Evolutionary conservation across 2,329 filamentous ascomycete species (phyloP), one percentile per base, ranked within the genome.

Genomic region (Colletotrichum camelliae): DNA sequence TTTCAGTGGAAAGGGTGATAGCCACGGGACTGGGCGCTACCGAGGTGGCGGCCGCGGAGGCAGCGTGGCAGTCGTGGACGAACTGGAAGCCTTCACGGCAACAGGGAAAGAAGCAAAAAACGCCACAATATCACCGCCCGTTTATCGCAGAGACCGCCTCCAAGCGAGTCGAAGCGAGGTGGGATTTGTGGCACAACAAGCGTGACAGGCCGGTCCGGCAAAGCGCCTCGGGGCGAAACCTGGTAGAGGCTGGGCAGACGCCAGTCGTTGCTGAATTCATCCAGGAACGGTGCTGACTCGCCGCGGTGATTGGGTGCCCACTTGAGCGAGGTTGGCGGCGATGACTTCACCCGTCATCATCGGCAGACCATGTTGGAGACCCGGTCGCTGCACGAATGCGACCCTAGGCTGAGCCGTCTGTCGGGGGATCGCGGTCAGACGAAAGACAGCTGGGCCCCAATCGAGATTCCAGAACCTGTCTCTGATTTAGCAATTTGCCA

Each of bases 331-430:
- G 24, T 24, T 48, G 69, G 67, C 58, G n/a, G 73, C 68, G 73
- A 77, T 77, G 75, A 77, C 75, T 70, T 77, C 75, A 77, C 75
- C 31, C 37, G 29, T 76, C 75, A 77, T 77, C 75, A 77, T 77
- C 73, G 48, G 52, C 37, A 69, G 69, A 35, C 57, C 73, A 74
- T 35, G n/a, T 64, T 65, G 62, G 33, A 57, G 7, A 73, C 52
- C 62, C 33, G 21, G 69, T 27, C 39, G 62, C 62, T 35, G 33
- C 48, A 48, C 39, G 33, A 58, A 64, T 73, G 70, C 62, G 29
- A 68, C 62, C 61, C n/a, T 68, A 37, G 52, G 27, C 33, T 64
- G 35, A 43, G 61, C 61, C 35, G 57, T 62, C 33, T 21, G 31
- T 52, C n/a, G 43, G 43, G n/a, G 43, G 24, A 4, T 52, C 43